phyloP scores from a whole-genome alignment of 2,329 filamentous ascomycete genomes.

The Phyllosticta citriasiana region DNA sequence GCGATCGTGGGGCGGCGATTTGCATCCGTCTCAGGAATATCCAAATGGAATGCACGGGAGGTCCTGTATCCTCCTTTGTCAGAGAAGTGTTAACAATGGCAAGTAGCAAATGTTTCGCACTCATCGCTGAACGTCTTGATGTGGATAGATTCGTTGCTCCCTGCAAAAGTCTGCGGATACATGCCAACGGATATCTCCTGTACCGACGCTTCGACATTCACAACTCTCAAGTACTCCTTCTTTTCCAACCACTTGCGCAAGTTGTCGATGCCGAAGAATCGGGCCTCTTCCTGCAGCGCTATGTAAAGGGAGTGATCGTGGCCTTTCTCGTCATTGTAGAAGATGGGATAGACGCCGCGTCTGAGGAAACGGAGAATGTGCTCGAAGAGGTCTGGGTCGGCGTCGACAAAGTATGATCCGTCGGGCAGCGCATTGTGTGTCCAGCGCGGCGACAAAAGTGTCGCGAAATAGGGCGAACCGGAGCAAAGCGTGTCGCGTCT shows the following conservation, averaged over 20 bases:
- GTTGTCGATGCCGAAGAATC: slow-evolving; percentile 21
- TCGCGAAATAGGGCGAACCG: slow-evolving; percentile 17
- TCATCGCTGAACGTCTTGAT: no score
- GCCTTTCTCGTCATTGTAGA: slow-evolving; percentile 20
- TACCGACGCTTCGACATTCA: neutral
- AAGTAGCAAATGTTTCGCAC: no score
- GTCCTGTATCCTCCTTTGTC: no score
- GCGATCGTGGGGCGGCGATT: neutral
- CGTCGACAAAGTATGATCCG: slow-evolving; percentile 28
- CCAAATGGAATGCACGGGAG: neutral
- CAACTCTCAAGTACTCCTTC: slow-evolving; percentile 14
- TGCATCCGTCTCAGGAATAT: no score
- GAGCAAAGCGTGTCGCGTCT: slow-evolving; percentile 13
- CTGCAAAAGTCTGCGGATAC: no score
- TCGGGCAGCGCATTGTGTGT: slow-evolving; percentile 15
- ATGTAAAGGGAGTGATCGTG: slow-evolving; percentile 24
- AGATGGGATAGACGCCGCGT: slow-evolving; percentile 22
- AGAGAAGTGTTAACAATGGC: no score
- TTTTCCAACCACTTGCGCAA: slow-evolving; percentile 21
- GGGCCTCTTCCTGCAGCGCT: slow-evolving; percentile 22
- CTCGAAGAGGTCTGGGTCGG: slow-evolving; percentile 24
- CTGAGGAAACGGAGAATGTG: slow-evolving; percentile 29
- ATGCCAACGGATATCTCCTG: no score
- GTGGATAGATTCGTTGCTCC: no score
- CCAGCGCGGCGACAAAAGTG: slow-evolving; percentile 17